Conservation (phyloP, 257 asterid species). For the Petunia axillaris region DNA sequence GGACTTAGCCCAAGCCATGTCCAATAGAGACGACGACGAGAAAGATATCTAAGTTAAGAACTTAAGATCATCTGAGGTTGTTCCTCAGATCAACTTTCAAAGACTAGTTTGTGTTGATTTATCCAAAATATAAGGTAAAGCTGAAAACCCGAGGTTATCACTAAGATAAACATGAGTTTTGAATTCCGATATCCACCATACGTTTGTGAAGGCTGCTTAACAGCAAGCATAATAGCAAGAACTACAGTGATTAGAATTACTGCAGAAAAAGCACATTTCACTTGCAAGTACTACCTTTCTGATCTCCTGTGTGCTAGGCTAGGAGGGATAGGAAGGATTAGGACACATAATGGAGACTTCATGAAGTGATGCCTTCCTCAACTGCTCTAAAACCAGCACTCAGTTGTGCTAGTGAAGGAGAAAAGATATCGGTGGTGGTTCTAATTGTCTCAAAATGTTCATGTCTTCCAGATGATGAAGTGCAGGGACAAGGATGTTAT, state of each 20-base stretch:
- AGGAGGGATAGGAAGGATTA: neutral
- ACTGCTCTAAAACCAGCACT: neutral
- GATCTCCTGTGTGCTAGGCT: neutral
- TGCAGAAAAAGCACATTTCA: neutral
- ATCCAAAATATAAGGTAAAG: neutral
- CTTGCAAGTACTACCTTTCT: neutral
- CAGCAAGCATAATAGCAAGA: neutral
- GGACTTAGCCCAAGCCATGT: too few species aligned
- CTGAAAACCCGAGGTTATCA: neutral
- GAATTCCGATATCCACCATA: neutral
- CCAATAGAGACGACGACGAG: too few species aligned
- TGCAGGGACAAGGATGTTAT: neutral
- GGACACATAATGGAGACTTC: neutral
- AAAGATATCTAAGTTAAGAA: too few species aligned
- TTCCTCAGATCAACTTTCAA: too few species aligned
- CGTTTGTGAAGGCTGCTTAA: neutral
- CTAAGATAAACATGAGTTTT: neutral
- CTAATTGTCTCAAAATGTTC: neutral
- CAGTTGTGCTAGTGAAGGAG: slow-evolving; percentile 11
- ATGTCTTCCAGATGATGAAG: neutral
- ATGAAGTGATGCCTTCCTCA: neutral
- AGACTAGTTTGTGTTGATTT: neutral
- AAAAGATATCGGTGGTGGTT: neutral
- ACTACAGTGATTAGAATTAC: neutral
- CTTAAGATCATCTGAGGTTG: too few species aligned